Evolutionary conservation across 1,139 yeast species (phyloP), one percentile per base, ranked within the genome.

Genomic region (Hyphopichia pseudoburtonii): DNA sequence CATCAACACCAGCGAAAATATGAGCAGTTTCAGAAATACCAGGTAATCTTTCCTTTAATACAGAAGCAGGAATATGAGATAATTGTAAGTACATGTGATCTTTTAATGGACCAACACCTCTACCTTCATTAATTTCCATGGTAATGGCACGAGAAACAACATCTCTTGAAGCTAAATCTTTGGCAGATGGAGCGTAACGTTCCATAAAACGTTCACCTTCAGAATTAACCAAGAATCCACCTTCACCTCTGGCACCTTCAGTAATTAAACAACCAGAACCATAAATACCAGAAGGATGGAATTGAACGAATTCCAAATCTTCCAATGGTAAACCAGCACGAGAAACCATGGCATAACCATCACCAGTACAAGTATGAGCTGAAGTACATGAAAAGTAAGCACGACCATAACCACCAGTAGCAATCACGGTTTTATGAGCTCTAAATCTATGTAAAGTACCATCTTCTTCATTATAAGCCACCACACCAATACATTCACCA

Each of bases 151-250:
- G 82, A 32, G 97, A 89, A 43, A 92, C 98, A 51, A 92, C 98
- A 65, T 92, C 98, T 76, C 98, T 85, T 47, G 95, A 89, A 42
- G 98, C 98, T 66, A 92, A 78, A 71, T 92, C 98, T 76, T 90
- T 92, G 52, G 98, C 98, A 41, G 92, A 86, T 52, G 98, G 98
- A 42, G 98, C 98, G 62, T 92, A 92, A 70, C 98, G 85, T 76
- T 92, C 98, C 98, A 92, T 92, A 68, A 92, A 92, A 70, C 98
- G 85, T 76, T 92, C 98, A 77, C 98, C 98, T 70, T 92, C 96
- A 53, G 90, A 81, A 78, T 92, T 92, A 50, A 92, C 78, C 62
- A 92, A 75, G 80, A 80, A 90, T 49, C 98, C 98, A 80, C 98
- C 98, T 76, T 92, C 98, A 78, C 98, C 98, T 76, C 98, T 86